Evolutionary conservation across 768 basidiomycete species (phyloP).

Genomic region (Leccinum broughii): DNA sequence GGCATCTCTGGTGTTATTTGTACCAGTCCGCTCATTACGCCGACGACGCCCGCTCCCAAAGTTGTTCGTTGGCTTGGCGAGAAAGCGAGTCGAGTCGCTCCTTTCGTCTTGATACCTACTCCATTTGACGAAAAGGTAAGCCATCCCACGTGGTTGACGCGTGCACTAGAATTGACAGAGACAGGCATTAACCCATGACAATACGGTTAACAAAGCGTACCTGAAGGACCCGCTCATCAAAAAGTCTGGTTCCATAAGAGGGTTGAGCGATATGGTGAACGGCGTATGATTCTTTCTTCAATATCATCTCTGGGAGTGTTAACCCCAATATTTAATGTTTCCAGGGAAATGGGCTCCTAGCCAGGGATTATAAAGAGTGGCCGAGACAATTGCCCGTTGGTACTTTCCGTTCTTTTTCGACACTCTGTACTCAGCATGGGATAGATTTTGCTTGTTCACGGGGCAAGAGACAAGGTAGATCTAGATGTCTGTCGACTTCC

Average conservation of each 20-base stretch:
- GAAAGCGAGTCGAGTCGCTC: constrained; percentile 46
- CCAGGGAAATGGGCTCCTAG: constrained; percentile 62
- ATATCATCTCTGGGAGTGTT: constrained; percentile 3
- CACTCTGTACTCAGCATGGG: constrained; percentile 13
- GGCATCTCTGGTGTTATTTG: constrained; percentile 64
- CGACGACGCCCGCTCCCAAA: constrained; percentile 59
- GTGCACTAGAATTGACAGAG: constrained; percentile 1
- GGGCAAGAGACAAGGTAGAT: constrained; percentile 57
- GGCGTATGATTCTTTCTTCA: constrained; percentile 39
- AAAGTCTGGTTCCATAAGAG: constrained; percentile 54
- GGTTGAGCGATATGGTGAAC: constrained; percentile 61
- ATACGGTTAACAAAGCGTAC: constrained; percentile 49
- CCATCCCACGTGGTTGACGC: background rate
- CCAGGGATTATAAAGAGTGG: constrained; percentile 53
- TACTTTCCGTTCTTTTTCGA: constrained; percentile 1
- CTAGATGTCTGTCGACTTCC: background rate
- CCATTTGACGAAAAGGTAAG: constrained; percentile 51
- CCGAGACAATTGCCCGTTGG: constrained; percentile 63
- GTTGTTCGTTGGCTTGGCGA: constrained; percentile 53
- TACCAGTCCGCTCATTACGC: constrained; percentile 64
- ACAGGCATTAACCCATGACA: constrained; percentile 63
- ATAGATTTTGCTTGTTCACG: constrained; percentile 65
- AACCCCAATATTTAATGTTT: background rate
- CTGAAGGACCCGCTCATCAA: constrained; percentile 60
- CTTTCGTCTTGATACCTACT: constrained; percentile 55